Conservation (phyloP, 2,329 filamentous ascomycete genomes). For the Alternaria triticina region DNA sequence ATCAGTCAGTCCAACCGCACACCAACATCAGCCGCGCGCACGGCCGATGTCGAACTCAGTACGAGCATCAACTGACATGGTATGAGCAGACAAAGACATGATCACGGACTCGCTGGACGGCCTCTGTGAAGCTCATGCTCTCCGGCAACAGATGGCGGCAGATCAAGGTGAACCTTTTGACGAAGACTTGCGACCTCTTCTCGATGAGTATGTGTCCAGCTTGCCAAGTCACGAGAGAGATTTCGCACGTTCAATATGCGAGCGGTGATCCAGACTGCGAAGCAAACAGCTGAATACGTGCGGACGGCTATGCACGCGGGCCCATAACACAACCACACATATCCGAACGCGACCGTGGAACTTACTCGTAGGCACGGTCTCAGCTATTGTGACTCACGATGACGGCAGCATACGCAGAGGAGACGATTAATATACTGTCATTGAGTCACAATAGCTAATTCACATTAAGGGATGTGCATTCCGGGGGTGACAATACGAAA, state of each 20-base stretch:
- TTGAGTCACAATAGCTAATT: not conserved
- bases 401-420: not conserved
- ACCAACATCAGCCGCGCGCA: not conserved
- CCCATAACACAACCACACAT: not conserved
- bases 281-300: not conserved
- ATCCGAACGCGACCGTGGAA: not conserved
- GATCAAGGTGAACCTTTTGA: constrained; percentile 9
- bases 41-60: not conserved
- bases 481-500: not conserved
- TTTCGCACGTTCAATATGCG: constrained; percentile 5
- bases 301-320: not conserved
- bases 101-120: constrained; percentile 7
- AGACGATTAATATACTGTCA: not conserved
- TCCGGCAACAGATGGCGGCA: constrained; percentile 8
- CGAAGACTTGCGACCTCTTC: constrained; percentile 2
- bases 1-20: constrained; percentile 10
- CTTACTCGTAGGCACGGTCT: not conserved
- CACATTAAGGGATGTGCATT: not conserved
- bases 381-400: not conserved
- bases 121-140: constrained; percentile 6
- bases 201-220: constrained; percentile 7
- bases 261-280: not conserved
- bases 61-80: not conserved
- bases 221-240: constrained; percentile 9
- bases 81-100: constrained; percentile 6